Evolutionary conservation across 2,329 filamentous ascomycete genomes (phyloP).

Genomic region (Stagonosporopsis chrysanthemi): DNA sequence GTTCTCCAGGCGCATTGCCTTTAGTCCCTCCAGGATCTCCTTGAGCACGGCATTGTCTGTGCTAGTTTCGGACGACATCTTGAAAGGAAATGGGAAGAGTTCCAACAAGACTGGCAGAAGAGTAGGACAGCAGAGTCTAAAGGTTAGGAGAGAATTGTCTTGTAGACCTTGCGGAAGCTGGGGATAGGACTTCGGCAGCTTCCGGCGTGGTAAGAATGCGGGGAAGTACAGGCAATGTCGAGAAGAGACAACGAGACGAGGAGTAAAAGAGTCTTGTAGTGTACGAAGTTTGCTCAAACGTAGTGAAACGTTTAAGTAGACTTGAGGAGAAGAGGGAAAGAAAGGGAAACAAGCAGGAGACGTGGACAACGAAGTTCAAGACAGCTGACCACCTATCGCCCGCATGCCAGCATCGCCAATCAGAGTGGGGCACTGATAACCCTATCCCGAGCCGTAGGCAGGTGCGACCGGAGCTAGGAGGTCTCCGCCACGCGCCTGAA

Average conservation of each 20-base stretch:
- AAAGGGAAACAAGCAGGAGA: conserved; percentile 11
- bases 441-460: conserved; percentile 28
- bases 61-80: conserved; percentile 42
- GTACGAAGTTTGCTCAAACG: conserved; percentile 13
- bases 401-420: conserved; percentile 31
- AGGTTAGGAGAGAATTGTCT: conserved; percentile 8
- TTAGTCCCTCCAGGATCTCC: conserved; percentile 64
- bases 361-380: conserved; percentile 20
- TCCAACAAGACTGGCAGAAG: conserved; percentile 6
- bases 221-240: conserved; percentile 9
- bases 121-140: conserved; percentile 1
- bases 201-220: conserved; percentile 18
- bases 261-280: neutral
- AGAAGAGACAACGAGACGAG: neutral
- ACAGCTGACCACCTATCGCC: conserved; percentile 24
- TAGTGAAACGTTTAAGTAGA: conserved; percentile 18
- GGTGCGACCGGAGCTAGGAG: conserved; percentile 29
- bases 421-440: conserved; percentile 44
- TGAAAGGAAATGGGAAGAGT: conserved; percentile 10
- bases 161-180: conserved; percentile 5
- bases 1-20: conserved; percentile 64
- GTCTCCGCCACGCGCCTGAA: conserved; percentile 19
- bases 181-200: conserved; percentile 19
- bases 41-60: conserved; percentile 55
- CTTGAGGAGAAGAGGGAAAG: conserved; percentile 17